These are phyloP conservation scores for Xanthoconium purpureum DNA, from an alignment of 768 basidiomycete species.

Conservation along the genomic window DNA sequence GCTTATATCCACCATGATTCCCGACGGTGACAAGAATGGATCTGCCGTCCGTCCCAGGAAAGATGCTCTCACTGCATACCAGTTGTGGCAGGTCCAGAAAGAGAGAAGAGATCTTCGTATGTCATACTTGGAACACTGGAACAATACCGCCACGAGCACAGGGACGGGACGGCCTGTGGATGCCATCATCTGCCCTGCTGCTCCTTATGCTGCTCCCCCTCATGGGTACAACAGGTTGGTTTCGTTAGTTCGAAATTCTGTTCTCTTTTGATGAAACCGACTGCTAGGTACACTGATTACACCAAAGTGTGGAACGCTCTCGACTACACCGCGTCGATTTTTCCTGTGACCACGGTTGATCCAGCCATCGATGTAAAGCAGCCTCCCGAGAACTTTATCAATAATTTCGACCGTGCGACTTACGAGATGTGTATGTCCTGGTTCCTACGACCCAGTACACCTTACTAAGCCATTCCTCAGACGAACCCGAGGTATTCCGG, in stretches of 20 bases:
- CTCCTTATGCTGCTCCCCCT: slow-evolving; percentile 58
- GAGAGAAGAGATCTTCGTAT: slow-evolving; percentile 44
- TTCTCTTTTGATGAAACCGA: neutral
- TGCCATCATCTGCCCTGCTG: slow-evolving; percentile 65
- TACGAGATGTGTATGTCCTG: slow-evolving; percentile 52
- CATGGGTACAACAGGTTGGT: slow-evolving; percentile 58
- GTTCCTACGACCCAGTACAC: neutral
- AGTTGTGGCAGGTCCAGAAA: slow-evolving; percentile 68
- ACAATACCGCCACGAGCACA: slow-evolving; percentile 46
- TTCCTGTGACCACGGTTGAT: slow-evolving; percentile 67
- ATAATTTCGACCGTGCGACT: slow-evolving; percentile 43
- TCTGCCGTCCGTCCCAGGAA: slow-evolving; percentile 27
- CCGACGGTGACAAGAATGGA: slow-evolving; percentile 23
- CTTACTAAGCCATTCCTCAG: slow-evolving; percentile 32
- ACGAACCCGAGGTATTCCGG: slow-evolving; percentile 52
- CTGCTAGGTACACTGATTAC: slow-evolving; percentile 44
- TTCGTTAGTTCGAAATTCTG: neutral
- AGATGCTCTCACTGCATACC: slow-evolving; percentile 45
- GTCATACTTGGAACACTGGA: slow-evolving; percentile 63
- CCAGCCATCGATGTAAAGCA: slow-evolving; percentile 47
- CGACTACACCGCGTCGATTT: slow-evolving; percentile 60
- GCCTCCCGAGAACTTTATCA: slow-evolving; percentile 46
- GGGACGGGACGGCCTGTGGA: slow-evolving; percentile 74
- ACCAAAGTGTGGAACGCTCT: slow-evolving; percentile 65
- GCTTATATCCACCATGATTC: slow-evolving; percentile 46